Percentiles rank a stretch among this genome's conserved stretches.
These are phyloP conservation scores for Pyracantha coccinea DNA, from an alignment of 331 rosid species.

Conservation along the genomic window DNA sequence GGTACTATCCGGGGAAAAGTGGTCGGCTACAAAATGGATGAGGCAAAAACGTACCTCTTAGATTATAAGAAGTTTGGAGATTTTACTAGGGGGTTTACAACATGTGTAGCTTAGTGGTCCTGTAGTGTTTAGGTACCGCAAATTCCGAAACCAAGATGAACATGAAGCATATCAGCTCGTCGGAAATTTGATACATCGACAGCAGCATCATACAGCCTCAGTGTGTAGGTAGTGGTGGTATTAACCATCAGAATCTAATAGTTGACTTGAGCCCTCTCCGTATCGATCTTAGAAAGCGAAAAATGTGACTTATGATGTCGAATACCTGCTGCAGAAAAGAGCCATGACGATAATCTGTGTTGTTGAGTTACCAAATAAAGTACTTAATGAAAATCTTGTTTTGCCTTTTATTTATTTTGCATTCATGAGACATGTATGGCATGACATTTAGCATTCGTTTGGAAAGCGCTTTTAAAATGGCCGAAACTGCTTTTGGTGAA, in stretches of 20 bases:
- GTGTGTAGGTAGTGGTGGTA: neutral
- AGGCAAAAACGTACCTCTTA: slow-evolving; percentile 30
- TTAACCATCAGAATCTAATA: too few species aligned
- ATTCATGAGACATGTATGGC: neutral
- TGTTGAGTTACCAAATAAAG: neutral
- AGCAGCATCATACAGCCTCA: neutral
- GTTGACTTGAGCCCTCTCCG: too few species aligned
- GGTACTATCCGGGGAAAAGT: slow-evolving; percentile 45
- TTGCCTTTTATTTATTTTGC: neutral
- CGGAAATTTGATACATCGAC: neutral
- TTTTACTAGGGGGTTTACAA: neutral
- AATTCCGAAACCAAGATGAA: neutral
- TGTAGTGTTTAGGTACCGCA: neutral
- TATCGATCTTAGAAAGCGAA: neutral
- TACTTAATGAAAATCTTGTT: neutral
- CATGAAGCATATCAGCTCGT: neutral
- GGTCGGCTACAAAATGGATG: slow-evolving; percentile 69
- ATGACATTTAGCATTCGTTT: too few species aligned
- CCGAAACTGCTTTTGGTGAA: too few species aligned
- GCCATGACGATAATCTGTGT: neutral
- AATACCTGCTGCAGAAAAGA: neutral
- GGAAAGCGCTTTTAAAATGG: too few species aligned
- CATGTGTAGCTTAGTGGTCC: neutral
- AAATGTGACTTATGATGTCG: neutral
- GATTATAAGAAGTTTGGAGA: neutral